Evolutionary conservation across 176 grass and related monocot genomes (phyloP), one percentile per base, ranked within the genome.

Genomic region (Carex scoparia): DNA sequence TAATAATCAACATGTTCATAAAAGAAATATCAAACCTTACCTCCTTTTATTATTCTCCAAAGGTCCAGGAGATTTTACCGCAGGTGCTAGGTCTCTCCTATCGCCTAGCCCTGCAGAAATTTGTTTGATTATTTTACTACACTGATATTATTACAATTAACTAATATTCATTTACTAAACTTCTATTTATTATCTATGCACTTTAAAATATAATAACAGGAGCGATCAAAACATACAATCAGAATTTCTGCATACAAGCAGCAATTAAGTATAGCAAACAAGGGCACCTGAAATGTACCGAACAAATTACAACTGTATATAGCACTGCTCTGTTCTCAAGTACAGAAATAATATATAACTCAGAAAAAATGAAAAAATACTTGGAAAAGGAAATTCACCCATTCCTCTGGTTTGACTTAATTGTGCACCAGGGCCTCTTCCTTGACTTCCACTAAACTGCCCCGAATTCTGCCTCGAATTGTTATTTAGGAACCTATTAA

Each of bases 361-460:
- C 37, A 7, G 30, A 58, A 33, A 54, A 57, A 15, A 79, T 56
- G 30, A 23, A 5, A 28, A 63, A 63, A 63, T 2, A 63, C 61
- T 63, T 63, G 58, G 63, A 69, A 83, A 69, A 83, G 63, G 56
- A 61, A 30, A 55, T 54, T 83, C 81, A 28, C 92, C 90, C 79
- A 84, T 86, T 69, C 88, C 86, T 49, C 89, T 81, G 69, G 65
- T 19, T 79, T 58, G 67, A 81, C 85, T 64, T 79, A 80, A 94
- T 69, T 84, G 86, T 62, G 80, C 81, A 48, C 57, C 55, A 89
- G 42, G 70, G 81, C 84, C 49, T 84, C 81, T 88, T 88, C 80
- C 91, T 84, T 51, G 7, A 15, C 72, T 53, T 31, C 81, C 81
- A 83, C n/a, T 85, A 69, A 89, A 93, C 78, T 51, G 79, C 8